A percentile compares a stretch with the other conserved stretches of the same genome.
Evolutionary conservation across 805 yeast genomes (phyloP).

Genomic region (Wickerhamiella brachini): DNA sequence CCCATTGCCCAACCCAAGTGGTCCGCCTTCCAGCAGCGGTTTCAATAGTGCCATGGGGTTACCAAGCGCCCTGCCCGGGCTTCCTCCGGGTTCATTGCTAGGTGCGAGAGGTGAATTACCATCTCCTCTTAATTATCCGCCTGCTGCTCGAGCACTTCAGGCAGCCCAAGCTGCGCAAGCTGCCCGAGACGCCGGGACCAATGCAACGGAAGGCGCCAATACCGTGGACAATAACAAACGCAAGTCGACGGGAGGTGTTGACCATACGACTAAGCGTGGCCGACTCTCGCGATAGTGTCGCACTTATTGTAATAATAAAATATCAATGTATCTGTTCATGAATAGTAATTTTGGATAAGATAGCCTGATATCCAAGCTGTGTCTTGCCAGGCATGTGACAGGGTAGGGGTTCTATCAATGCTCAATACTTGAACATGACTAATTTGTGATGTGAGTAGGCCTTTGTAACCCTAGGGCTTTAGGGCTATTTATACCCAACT

Average conservation of each 20-base stretch:
- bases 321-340: background rate
- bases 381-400: too few relatives aligned
- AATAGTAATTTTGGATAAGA: too few relatives aligned
- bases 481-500: background rate
- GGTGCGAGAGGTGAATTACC: background rate
- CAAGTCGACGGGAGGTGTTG: background rate
- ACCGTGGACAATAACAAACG: background rate
- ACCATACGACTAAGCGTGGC: background rate
- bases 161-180: background rate
- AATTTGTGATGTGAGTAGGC: too few relatives aligned
- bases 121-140: background rate
- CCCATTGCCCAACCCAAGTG: background rate
- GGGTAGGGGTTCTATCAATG: too few relatives aligned
- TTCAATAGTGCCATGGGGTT: background rate
- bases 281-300: background rate
- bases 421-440: too few relatives aligned
- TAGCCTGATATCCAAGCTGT: too few relatives aligned
- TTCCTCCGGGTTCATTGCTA: background rate
- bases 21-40: background rate
- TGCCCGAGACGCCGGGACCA: background rate
- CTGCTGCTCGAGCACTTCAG: background rate
- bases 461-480: background rate
- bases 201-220: background rate
- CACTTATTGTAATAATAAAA: background rate
- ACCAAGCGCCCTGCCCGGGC: constrained; percentile 1